Conservation (phyloP, 164 flowering plant species). For the Vitis rupestris region DNA sequence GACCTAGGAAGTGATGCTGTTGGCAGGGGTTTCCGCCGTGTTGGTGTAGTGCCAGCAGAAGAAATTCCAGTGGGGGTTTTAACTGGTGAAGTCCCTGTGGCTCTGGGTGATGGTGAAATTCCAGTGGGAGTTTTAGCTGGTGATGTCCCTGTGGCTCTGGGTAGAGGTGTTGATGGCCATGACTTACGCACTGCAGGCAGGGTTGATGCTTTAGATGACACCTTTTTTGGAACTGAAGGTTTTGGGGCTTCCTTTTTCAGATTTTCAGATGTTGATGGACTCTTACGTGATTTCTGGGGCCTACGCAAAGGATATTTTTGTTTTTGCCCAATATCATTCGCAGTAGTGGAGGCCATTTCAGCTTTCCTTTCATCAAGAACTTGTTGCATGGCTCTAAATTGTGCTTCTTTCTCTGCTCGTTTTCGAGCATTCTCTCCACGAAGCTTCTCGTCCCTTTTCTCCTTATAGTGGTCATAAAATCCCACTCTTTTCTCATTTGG, state of each 20-base stretch:
- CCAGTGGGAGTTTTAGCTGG: constrained; percentile 42
- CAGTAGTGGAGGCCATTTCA: constrained; percentile 38
- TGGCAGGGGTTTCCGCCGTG: constrained; percentile 47
- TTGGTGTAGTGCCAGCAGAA: constrained; percentile 40
- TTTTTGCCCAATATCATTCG: constrained; percentile 26
- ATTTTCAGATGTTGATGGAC: constrained; percentile 33
- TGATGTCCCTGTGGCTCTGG: constrained; percentile 37
- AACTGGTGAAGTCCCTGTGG: constrained; percentile 38
- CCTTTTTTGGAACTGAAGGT: constrained; percentile 45
- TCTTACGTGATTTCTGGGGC: constrained; percentile 37
- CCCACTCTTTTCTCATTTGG: constrained; percentile 50
- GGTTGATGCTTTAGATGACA: constrained; percentile 48
- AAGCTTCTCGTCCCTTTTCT: constrained; percentile 70
- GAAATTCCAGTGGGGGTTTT: constrained; percentile 33
- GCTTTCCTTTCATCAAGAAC: constrained; percentile 52
- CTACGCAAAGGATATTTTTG: constrained; percentile 22
- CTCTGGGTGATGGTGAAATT: constrained; percentile 46
- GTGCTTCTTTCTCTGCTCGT: constrained; percentile 56
- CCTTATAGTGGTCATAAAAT: constrained; percentile 57
- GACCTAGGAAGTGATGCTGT: constrained; percentile 36
- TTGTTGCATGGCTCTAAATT: constrained; percentile 48
- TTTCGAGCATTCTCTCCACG: constrained; percentile 55
- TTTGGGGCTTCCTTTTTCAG: constrained; percentile 49
- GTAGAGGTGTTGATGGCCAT: constrained; percentile 68
- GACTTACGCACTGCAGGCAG: constrained; percentile 72